Evolutionary conservation across 306 rosid genomes (phyloP).

Genomic region (Sicyos baderoa): DNA sequence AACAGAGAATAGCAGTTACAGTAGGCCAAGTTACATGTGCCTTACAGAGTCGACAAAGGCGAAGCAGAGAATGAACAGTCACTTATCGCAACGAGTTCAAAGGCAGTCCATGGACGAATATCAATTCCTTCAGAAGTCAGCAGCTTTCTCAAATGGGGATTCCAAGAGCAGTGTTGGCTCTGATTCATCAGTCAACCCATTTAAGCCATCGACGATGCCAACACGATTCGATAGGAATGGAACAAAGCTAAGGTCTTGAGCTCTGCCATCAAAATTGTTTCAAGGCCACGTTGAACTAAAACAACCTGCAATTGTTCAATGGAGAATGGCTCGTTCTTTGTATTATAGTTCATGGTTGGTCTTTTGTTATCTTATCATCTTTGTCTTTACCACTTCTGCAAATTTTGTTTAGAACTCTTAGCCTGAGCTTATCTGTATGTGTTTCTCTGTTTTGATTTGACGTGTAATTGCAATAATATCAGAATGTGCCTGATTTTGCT

Average conservation of each 20-base stretch:
- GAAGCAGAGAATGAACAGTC: constrained; percentile 40
- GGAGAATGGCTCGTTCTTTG: constrained; percentile 15
- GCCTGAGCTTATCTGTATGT: neutral
- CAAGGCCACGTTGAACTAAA: neutral
- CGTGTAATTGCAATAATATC: constrained; percentile 7
- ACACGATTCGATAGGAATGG: constrained; percentile 44
- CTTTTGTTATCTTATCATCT: constrained; percentile 3
- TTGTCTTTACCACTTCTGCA: constrained; percentile 13
- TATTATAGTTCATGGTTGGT: constrained; percentile 5
- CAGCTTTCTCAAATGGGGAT: constrained; percentile 56
- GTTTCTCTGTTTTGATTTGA: neutral
- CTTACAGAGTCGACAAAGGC: constrained; percentile 77
- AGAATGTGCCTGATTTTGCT: neutral
- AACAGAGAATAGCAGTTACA: constrained; percentile 48
- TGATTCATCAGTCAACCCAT: constrained; percentile 55
- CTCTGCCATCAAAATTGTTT: constrained; percentile 20
- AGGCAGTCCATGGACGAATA: constrained; percentile 97
- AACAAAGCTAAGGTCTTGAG: constrained; percentile 30
- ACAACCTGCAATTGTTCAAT: neutral
- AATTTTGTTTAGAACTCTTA: constrained; percentile 4
- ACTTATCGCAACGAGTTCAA: constrained; percentile 46
- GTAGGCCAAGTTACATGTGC: constrained; percentile 78
- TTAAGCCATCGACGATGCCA: constrained; percentile 50
- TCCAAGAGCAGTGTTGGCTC: constrained; percentile 73
- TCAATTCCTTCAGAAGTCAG: constrained; percentile 60